Base-by-base conservation (phyloP, 2,329 filamentous ascomycete species). In the Achaetomium macrosporum region DNA sequence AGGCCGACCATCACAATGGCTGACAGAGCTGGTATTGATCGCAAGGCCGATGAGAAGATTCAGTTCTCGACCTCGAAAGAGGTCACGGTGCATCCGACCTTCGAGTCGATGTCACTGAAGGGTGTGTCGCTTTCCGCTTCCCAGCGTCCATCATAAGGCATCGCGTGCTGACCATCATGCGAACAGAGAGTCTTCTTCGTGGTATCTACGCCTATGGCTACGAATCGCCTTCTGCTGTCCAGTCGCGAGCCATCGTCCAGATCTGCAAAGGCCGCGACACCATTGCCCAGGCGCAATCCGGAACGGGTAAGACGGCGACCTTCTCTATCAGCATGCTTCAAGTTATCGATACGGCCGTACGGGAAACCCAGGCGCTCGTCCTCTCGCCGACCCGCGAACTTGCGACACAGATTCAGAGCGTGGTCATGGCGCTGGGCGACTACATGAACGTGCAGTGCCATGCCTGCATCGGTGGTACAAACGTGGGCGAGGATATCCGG, bases 371-470 rank as follows among this genome's bases (percentile, higher is more conserved):
- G 76, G 93, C 93, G 5, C 84, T 99, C 42, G 91, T 99, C 10
- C 83, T 99, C 9, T 96, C 93, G 4, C 93, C 93, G 2, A 97
- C 92, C 17, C 90, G 93, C 68, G 93, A 99, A 79, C 78, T 99
- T 60, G 93, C 93, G 42, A 96, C 92, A 29, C 93, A 99, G 74
- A 99, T 99, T 60, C 93, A 99, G 74, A 96, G 90, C 35, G 93
- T 99, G 55, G 88, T 99, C 63, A 95, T 97, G 84, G 93, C 93
- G n/a, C 82, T 99, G n/a, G 93, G 93, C 61, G 93, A 99, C 73
- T 99, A 96, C 78, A 97, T 99, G 93, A 96, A 96, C 68, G 90
- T 99, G 3, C 91, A 99, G 73, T 99, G 93, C 74, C 93, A 99
- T 66, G 92, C 93, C 55, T 99, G 93, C 73, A 97, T 99, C 65